A percentile compares a stretch with the other conserved stretches of the same genome.
These are phyloP conservation scores for Neonectria faginata DNA, from an alignment of 2,329 filamentous ascomycete species.

Conservation along the genomic window DNA sequence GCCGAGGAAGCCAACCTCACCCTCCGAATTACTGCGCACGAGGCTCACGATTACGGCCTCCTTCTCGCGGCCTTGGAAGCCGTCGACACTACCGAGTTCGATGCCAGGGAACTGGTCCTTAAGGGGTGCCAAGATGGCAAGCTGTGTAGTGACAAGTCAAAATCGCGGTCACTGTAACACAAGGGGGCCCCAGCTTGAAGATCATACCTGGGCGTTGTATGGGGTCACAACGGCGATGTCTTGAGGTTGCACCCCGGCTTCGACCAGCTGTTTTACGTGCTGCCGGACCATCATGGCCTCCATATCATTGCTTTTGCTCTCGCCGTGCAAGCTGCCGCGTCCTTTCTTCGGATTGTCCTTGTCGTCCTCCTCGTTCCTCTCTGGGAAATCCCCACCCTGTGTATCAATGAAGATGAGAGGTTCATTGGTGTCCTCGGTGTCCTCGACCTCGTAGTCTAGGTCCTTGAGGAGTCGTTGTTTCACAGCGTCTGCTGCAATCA, in stretches of 20 bases:
- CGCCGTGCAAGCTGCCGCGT: constrained; percentile 59
- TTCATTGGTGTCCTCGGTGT: constrained; percentile 87
- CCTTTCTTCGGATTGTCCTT: constrained; percentile 58
- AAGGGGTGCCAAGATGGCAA: constrained; percentile 81
- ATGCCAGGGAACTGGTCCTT: constrained; percentile 86
- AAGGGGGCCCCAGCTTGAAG: constrained; percentile 13
- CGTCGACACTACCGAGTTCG: constrained; percentile 96
- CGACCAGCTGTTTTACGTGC: constrained; percentile 82
- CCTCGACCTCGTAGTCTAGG: constrained; percentile 79
- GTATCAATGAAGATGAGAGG: constrained; percentile 96
- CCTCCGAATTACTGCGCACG: constrained; percentile 88
- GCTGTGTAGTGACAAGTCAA: constrained; percentile 57
- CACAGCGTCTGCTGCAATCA: constrained; percentile 85
- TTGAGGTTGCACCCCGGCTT: constrained; percentile 80
- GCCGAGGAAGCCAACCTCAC: constrained; percentile 91
- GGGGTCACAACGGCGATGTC: constrained; percentile 96
- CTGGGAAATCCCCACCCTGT: constrained; percentile 91
- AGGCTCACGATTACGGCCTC: constrained; percentile 93
- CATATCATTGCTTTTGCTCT: constrained; percentile 91
- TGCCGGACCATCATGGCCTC: constrained; percentile 84
- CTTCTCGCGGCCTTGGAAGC: constrained; percentile 97
- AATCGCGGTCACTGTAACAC: constrained; percentile 25
- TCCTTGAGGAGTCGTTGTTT: constrained; percentile 80
- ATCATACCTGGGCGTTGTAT: constrained; percentile 86
- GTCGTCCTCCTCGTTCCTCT: constrained; percentile 81